Evolutionary conservation across 176 grass and related monocot species (phyloP).

Genomic region (Rhynchospora breviuscula): DNA sequence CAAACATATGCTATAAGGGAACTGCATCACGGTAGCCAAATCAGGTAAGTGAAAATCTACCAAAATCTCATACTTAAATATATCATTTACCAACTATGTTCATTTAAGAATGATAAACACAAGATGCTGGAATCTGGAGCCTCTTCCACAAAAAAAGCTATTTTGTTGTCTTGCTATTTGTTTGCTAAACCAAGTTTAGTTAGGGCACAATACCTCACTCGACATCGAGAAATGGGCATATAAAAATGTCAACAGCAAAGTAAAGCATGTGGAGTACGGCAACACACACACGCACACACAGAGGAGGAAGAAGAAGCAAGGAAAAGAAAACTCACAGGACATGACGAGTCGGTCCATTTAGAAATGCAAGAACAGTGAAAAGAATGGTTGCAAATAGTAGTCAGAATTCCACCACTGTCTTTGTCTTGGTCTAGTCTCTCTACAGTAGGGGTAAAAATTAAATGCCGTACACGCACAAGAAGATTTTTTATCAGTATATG

Average conservation of each 20-base stretch:
- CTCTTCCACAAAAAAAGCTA: neutral
- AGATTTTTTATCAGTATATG: slow-evolving; percentile 9
- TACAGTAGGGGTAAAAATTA: slow-evolving; percentile 19
- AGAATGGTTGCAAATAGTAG: slow-evolving; percentile 94
- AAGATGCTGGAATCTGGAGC: neutral
- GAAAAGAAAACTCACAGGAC: slow-evolving; percentile 57
- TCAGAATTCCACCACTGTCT: slow-evolving; percentile 85
- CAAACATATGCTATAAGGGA: slow-evolving; percentile 5
- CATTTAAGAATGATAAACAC: neutral
- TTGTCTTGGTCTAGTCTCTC: slow-evolving; percentile 94
- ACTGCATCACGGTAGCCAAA: neutral
- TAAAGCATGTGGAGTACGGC: neutral
- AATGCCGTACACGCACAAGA: slow-evolving; percentile 46
- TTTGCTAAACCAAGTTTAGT: neutral
- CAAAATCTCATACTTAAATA: neutral
- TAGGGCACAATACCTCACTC: neutral
- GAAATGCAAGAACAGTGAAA: slow-evolving; percentile 97
- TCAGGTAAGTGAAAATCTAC: neutral
- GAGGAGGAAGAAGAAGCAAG: neutral
- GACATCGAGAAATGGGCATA: neutral
- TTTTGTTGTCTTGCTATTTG: neutral
- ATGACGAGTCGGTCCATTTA: slow-evolving; percentile 96
- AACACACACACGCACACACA: neutral
- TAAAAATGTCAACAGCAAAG: neutral
- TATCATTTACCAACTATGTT: neutral